Evolutionary conservation across 2,329 filamentous ascomycete species (phyloP).

Genomic region (Ilyonectria robusta): DNA sequence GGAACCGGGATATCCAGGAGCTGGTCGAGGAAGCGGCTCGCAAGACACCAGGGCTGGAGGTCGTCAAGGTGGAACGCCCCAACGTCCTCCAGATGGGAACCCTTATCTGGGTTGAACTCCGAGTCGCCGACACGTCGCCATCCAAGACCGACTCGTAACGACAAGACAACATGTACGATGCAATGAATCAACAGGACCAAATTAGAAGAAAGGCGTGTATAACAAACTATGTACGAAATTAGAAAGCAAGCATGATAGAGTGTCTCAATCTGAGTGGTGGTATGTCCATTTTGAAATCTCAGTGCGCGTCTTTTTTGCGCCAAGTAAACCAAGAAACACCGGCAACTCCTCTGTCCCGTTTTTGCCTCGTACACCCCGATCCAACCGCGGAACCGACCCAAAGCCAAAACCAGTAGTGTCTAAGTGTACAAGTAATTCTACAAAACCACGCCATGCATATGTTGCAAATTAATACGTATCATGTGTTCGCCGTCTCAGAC

Average conservation of each 20-base stretch:
- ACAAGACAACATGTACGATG: conserved; percentile 27
- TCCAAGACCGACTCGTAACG: conserved; percentile 7
- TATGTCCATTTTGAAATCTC: conserved; percentile 42
- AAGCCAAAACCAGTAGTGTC: conserved; percentile 41
- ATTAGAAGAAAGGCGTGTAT: conserved; percentile 41
- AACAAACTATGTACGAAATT: conserved; percentile 46
- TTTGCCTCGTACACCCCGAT: conserved; percentile 41
- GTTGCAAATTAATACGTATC: conserved; percentile 39
- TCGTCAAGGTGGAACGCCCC: conserved; percentile 68
- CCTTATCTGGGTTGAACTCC: conserved; percentile 71
- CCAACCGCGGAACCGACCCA: conserved; percentile 26
- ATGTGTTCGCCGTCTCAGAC: conserved; percentile 45
- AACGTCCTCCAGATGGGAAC: conserved; percentile 70
- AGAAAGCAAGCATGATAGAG: conserved; percentile 28
- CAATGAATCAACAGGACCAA: conserved; percentile 12
- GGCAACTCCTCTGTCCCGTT: conserved; percentile 32
- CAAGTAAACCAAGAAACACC: conserved; percentile 36
- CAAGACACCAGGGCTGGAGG: conserved; percentile 67
- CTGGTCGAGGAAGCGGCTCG: conserved; percentile 66
- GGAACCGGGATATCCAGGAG: conserved; percentile 74
- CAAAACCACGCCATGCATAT: conserved; percentile 46
- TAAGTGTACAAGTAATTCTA: conserved; percentile 52
- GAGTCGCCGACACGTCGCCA: conserved; percentile 50
- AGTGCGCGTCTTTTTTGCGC: conserved; percentile 38
- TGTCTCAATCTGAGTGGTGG: conserved; percentile 47